phyloP scores from a whole-genome alignment of 805 yeast genomes.

The Saccharomycopsis selenospora region DNA sequence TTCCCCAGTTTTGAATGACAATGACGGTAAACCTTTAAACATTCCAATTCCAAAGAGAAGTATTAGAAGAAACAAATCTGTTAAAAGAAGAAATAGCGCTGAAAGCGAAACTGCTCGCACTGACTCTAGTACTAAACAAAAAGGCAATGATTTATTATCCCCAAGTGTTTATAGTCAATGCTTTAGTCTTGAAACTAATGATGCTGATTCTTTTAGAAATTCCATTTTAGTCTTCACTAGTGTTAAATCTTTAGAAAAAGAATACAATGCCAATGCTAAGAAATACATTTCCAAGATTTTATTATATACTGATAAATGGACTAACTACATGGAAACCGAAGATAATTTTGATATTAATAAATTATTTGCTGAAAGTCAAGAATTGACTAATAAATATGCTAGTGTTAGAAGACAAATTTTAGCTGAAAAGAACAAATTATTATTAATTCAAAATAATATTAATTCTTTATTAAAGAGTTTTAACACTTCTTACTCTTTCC shows the following conservation, averaged over 20 bases:
- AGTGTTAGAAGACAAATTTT: constrained; percentile 4
- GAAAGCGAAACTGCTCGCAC: background rate
- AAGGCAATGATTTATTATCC: background rate
- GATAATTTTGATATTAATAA: constrained; percentile 14
- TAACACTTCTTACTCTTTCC: constrained; percentile 2
- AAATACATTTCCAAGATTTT: constrained; percentile 7
- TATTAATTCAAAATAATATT: constrained; percentile 5
- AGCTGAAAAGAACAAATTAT: constrained; percentile 6
- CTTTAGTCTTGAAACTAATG: constrained; percentile 2
- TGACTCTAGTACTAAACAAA: background rate
- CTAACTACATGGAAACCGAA: constrained; percentile 8
- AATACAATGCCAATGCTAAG: constrained; percentile 10
- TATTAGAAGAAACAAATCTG: constrained; percentile 4
- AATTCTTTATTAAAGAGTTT: background rate
- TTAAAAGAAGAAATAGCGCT: background rate
- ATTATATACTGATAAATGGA: constrained; percentile 19
- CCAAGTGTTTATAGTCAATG: background rate
- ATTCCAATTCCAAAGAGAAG: constrained; percentile 9
- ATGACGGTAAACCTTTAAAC: too few relatives aligned
- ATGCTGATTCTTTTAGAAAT: constrained; percentile 7
- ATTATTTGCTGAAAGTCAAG: constrained; percentile 7
- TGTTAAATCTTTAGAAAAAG: constrained; percentile 1
- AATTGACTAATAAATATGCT: constrained; percentile 6
- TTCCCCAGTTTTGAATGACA: background rate
- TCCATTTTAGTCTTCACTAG: constrained; percentile 4